phyloP scores from a whole-genome alignment of 2,329 filamentous ascomycete genomes.

The Talaromyces rugulosus region DNA sequence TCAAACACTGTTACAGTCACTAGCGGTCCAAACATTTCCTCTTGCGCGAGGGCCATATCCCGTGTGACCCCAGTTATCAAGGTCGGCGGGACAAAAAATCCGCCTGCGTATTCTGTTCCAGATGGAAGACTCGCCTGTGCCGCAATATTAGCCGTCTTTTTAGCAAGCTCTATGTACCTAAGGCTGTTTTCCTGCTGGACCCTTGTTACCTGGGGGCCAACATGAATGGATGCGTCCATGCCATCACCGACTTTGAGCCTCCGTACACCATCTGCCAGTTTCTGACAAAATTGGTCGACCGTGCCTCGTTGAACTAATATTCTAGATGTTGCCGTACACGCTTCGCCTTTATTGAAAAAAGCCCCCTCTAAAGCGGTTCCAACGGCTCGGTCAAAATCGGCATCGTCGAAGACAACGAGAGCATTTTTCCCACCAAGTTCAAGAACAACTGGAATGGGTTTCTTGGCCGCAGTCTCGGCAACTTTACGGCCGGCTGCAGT shows the following conservation, averaged over 20 bases:
- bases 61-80: constrained; percentile 22
- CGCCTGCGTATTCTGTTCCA: neutral
- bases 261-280: neutral
- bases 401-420: constrained; percentile 29
- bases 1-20: constrained; percentile 27
- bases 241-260: no score
- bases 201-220: neutral
- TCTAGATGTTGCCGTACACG: constrained; percentile 18
- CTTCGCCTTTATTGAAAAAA: constrained; percentile 22
- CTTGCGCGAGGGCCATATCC: constrained; percentile 22
- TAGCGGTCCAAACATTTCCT: constrained; percentile 34
- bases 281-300: no score
- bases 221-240: neutral
- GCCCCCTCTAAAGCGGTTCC: constrained; percentile 22
- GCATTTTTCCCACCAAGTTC: constrained; percentile 37
- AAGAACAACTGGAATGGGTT: constrained; percentile 30
- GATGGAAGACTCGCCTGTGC: neutral
- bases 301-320: constrained; percentile 16
- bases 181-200: no score
- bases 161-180: no score
- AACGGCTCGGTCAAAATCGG: constrained; percentile 29
- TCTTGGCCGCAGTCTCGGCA: constrained; percentile 27
- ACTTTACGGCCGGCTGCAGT: constrained; percentile 30
- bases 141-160: neutral
- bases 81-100: constrained; percentile 26